Conservation (phyloP, 2,329 filamentous ascomycete genomes). For the Remersonia thermophila region DNA sequence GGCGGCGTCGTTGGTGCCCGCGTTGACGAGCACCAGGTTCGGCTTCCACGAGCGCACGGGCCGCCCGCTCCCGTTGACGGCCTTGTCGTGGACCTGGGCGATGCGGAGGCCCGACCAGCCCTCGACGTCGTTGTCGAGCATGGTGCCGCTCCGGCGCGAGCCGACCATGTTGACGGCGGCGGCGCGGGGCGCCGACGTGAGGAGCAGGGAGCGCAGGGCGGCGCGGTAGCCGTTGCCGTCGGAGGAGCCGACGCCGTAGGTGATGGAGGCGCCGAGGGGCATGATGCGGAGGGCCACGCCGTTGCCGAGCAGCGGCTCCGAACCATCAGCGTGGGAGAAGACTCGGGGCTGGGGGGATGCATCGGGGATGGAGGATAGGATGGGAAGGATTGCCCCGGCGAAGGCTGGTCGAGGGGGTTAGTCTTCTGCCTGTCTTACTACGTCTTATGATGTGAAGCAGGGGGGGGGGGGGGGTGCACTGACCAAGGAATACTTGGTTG, state of each 20-base stretch:
- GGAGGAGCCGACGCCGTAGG: conserved; percentile 24
- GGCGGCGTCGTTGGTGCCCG: conserved; percentile 32
- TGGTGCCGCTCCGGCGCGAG: conserved; percentile 25
- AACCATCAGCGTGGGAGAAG: no score
- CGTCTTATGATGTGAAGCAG: no score
- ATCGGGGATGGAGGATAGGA: no score
- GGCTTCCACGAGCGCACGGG: conserved; percentile 23
- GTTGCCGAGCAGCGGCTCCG: conserved; percentile 13
- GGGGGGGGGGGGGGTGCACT: no score
- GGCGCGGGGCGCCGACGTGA: conserved; percentile 7
- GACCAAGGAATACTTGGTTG: no score
- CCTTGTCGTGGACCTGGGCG: conserved; percentile 26
- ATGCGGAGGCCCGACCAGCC: conserved; percentile 32
- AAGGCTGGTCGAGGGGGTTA: no score
- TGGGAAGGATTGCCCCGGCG: no score
- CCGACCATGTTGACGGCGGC: conserved; percentile 28
- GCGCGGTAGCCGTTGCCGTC: conserved; percentile 29
- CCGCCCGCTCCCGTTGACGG: conserved; percentile 10
- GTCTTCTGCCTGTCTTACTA: no score
- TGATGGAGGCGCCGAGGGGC: conserved; percentile 33
- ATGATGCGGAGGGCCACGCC: conserved; percentile 28
- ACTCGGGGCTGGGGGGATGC: no score
- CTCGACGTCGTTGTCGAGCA: conserved; percentile 32
- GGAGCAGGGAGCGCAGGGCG: conserved; percentile 22
- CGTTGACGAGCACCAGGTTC: conserved; percentile 31